phyloP scores from a whole-genome alignment of 1,284 basidiomycete genomes.

The Lentinula novae-zelandiae region DNA sequence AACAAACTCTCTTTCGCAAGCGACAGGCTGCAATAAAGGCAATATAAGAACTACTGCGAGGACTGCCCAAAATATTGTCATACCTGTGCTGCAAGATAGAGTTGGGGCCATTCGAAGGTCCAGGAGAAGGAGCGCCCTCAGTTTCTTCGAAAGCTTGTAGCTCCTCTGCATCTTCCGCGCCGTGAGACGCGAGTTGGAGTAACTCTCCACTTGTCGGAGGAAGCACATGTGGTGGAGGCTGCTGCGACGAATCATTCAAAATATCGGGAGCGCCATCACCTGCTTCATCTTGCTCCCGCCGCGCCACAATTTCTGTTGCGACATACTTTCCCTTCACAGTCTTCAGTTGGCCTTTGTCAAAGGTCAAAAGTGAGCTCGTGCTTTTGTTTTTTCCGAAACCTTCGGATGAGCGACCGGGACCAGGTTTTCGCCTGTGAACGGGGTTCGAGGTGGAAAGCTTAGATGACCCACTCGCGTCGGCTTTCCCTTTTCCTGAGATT shows the following conservation, averaged over 20 bases:
- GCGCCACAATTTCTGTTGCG: conserved; percentile 6
- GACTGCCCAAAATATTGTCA: conserved; percentile 9
- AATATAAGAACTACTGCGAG: background rate
- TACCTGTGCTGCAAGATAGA: conserved; percentile 20
- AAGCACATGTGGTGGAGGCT: background rate
- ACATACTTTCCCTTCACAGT: conserved; percentile 39
- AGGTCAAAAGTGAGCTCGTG: conserved; percentile 46
- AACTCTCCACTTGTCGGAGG: conserved; percentile 42
- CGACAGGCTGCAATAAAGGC: conserved; percentile 28
- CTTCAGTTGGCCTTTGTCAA: conserved; percentile 42
- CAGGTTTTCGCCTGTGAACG: conserved; percentile 33
- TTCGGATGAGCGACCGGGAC: conserved; percentile 41
- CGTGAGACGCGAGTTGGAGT: conserved; percentile 41
- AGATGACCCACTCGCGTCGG: background rate
- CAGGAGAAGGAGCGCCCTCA: conserved; percentile 25
- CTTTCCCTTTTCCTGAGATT: conserved; percentile 19
- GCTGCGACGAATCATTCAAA: background rate
- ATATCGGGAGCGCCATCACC: background rate
- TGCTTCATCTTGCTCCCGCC: conserved; percentile 5
- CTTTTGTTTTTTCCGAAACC: conserved; percentile 27
- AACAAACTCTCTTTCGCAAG: conserved; percentile 42
- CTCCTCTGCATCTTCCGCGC: conserved; percentile 28
- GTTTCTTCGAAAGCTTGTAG: conserved; percentile 59
- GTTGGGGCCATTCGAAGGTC: conserved; percentile 6
- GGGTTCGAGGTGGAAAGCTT: conserved; percentile 14